Percentiles rank a stretch among this genome's conserved stretches.
phyloP scores from a whole-genome alignment of 2,329 filamentous ascomycete genomes.

The Alternaria sp. region DNA sequence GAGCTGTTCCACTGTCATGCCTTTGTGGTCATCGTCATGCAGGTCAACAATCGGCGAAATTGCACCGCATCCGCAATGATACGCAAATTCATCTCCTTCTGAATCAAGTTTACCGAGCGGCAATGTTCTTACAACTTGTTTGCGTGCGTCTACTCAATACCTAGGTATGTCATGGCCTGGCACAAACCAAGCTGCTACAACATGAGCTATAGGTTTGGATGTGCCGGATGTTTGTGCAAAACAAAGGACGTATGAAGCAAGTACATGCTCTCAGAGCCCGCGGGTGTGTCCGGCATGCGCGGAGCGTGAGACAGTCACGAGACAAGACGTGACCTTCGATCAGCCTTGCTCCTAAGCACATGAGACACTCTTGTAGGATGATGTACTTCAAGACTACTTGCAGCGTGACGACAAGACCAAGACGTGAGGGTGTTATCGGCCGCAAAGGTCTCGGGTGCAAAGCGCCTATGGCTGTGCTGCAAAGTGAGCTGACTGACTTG shows the following conservation, averaged over 20 bases:
- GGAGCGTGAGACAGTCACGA: slow-evolving; percentile 20
- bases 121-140: not conserved
- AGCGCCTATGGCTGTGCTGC: slow-evolving; percentile 20
- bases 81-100: not conserved
- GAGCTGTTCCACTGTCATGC: not conserved
- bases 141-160: not conserved
- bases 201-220: not conserved
- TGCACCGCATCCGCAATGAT: not conserved
- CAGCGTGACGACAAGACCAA: not conserved
- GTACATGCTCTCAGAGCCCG: not conserved
- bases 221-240: not conserved
- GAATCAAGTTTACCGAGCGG: not conserved
- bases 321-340: slow-evolving; percentile 16
- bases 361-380: not conserved
- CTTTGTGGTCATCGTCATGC: slow-evolving; percentile 1
- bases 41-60: not conserved
- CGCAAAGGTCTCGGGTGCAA: slow-evolving; percentile 2
- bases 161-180: not conserved
- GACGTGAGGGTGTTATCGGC: not conserved
- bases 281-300: slow-evolving; percentile 4
- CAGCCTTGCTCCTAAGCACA: slow-evolving; percentile 14
- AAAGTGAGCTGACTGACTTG: not conserved
- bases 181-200: not conserved
- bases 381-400: slow-evolving; percentile 1
- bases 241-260: not conserved